Percentiles rank a stretch among this genome's conserved stretches.
Evolutionary conservation across 257 asterid species (phyloP).

Genomic region (Capsicum chinense): DNA sequence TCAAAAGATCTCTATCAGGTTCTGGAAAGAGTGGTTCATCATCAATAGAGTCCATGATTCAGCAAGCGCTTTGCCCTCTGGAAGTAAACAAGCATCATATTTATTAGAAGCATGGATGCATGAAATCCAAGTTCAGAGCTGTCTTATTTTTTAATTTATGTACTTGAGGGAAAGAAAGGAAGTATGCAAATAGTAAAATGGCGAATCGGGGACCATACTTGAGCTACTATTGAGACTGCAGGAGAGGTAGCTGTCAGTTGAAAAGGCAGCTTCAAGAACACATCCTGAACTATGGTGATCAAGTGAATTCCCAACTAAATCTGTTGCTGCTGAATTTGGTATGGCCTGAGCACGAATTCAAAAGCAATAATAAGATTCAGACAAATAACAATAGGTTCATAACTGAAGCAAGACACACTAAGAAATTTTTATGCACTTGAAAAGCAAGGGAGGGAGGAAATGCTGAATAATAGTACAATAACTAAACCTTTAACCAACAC

Average conservation of each 20-base stretch:
- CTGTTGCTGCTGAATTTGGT: conserved; percentile 36
- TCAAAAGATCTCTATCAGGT: conserved; percentile 48
- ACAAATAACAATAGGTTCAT: background rate
- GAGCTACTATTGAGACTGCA: conserved; percentile 65
- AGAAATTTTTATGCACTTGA: background rate
- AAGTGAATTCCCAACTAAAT: conserved; percentile 42
- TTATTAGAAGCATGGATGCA: conserved; percentile 22
- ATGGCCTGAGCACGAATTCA: conserved; percentile 46
- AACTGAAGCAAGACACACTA: conserved; percentile 1
- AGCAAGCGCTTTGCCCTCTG: conserved; percentile 51
- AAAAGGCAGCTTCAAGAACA: conserved; percentile 77
- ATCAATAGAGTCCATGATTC: conserved; percentile 46
- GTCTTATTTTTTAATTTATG: background rate
- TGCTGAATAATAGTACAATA: background rate
- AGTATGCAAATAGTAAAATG: background rate
- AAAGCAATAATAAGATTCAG: conserved; percentile 16
- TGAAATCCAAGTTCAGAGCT: background rate
- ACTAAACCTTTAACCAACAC: background rate
- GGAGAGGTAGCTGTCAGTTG: conserved; percentile 73
- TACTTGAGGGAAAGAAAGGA: conserved; percentile 14
- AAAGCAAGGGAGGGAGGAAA: background rate
- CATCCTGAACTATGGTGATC: conserved; percentile 88
- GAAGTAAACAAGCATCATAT: conserved; percentile 15
- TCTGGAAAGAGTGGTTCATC: conserved; percentile 37
- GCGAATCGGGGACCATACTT: conserved; percentile 46